A percentile compares a stretch with the other conserved stretches of the same genome.
Evolutionary conservation across 1,139 yeast genomes (phyloP).

Genomic region (Hyphopichia fennica): DNA sequence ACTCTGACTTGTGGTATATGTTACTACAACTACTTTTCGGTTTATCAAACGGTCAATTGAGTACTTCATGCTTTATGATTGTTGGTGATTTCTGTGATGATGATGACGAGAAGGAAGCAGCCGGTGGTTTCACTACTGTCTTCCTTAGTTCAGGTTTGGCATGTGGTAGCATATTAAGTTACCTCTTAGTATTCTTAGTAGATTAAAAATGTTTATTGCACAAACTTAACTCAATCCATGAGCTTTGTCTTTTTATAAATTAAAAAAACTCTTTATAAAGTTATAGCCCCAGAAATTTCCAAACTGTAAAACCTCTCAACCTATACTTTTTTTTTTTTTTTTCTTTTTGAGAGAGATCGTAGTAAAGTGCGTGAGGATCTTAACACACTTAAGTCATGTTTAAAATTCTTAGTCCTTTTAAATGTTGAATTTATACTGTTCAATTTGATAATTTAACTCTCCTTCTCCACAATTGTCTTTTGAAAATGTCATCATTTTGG

Average conservation of each 20-base stretch:
- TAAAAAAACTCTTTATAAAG: no score
- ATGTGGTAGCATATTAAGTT: conserved; percentile 73
- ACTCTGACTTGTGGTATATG: conserved; percentile 69
- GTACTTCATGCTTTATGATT: conserved; percentile 79
- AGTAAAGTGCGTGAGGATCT: no score
- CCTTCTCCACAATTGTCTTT: neutral
- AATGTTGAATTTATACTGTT: neutral
- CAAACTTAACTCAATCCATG: neutral
- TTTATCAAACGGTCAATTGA: conserved; percentile 79
- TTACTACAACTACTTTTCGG: conserved; percentile 77
- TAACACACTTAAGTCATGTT: no score
- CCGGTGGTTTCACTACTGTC: conserved; percentile 88
- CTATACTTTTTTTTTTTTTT: no score
- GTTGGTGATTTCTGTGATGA: conserved; percentile 60
- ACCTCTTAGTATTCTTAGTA: conserved; percentile 51
- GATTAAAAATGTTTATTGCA: conserved; percentile 9
- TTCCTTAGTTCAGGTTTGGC: conserved; percentile 75
- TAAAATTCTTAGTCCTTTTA: no score
- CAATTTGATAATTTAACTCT: no score
- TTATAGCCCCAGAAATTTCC: no score
- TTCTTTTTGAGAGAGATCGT: no score
- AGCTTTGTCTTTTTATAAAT: no score
- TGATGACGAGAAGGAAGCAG: conserved; percentile 79
- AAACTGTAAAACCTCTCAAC: no score
- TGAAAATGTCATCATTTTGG: conserved; percentile 41